A percentile compares a stretch with the other conserved stretches of the same genome.
Evolutionary conservation across 805 yeast species (phyloP).

Genomic region (Saturnispora silvae): DNA sequence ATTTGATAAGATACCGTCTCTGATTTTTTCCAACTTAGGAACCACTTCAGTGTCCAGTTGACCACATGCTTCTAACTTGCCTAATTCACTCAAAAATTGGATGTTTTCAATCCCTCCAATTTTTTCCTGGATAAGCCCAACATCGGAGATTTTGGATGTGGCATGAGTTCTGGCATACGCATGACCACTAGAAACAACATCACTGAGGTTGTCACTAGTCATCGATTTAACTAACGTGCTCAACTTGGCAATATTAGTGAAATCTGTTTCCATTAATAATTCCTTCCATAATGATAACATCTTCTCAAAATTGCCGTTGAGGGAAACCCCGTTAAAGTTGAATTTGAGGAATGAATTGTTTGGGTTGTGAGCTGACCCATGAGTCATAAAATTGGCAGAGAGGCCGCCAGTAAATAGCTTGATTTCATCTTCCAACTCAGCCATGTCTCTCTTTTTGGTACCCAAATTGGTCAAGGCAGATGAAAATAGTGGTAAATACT

Average conservation of each 20-base stretch:
- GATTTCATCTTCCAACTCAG: slow-evolving; percentile 76
- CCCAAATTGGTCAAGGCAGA: slow-evolving; percentile 81
- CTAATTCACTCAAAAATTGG: slow-evolving; percentile 52
- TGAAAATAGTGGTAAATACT: slow-evolving; percentile 66
- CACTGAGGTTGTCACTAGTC: slow-evolving; percentile 67
- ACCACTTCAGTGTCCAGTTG: slow-evolving; percentile 45
- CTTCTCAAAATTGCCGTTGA: slow-evolving; percentile 50
- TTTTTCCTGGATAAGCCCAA: slow-evolving; percentile 50
- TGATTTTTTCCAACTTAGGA: slow-evolving; percentile 49
- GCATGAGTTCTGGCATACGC: slow-evolving; percentile 65
- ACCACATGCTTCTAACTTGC: slow-evolving; percentile 40
- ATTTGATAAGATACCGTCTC: slow-evolving; percentile 29
- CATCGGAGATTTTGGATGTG: slow-evolving; percentile 48
- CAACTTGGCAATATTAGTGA: slow-evolving; percentile 55
- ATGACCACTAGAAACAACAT: slow-evolving; percentile 83
- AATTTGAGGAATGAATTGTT: slow-evolving; percentile 41
- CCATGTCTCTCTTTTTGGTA: slow-evolving; percentile 59
- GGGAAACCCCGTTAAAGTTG: slow-evolving; percentile 54
- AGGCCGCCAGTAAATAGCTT: slow-evolving; percentile 80
- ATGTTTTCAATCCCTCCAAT: slow-evolving; percentile 73
- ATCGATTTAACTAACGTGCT: slow-evolving; percentile 60
- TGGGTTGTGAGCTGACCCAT: slow-evolving; percentile 43
- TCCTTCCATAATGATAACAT: slow-evolving; percentile 61
- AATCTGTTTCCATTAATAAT: slow-evolving; percentile 58
- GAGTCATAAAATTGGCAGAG: slow-evolving; percentile 46